A percentile compares a stretch with the other conserved stretches of the same genome.
Conservation (phyloP, 495 filamentous ascomycete species). For the Thozetella sp. region DNA sequence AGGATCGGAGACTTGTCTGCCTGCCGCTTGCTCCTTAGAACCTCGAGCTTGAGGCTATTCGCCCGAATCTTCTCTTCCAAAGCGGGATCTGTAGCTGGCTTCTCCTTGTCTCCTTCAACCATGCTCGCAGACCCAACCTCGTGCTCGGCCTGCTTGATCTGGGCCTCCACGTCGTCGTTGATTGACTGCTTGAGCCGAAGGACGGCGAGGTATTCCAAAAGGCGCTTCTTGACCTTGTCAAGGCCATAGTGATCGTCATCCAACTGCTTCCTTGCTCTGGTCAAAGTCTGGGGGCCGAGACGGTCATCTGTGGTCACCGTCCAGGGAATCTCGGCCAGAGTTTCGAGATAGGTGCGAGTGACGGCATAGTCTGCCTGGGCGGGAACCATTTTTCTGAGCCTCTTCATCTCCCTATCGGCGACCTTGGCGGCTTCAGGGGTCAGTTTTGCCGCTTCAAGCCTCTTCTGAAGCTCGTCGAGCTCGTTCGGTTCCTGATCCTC, state of each 20-base stretch:
- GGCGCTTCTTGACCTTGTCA: slow-evolving; percentile 94
- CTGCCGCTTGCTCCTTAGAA: slow-evolving; percentile 73
- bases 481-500: slow-evolving; percentile 80
- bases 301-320: slow-evolving; percentile 82
- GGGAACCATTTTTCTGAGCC: slow-evolving; percentile 93
- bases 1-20: slow-evolving; percentile 96
- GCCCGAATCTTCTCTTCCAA: slow-evolving; percentile 45
- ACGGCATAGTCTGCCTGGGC: slow-evolving; percentile 95
- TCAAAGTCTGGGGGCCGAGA: slow-evolving; percentile 79
- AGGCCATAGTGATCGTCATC: slow-evolving; percentile 97
- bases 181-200: slow-evolving; percentile 89
- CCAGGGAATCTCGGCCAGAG: slow-evolving; percentile 94
- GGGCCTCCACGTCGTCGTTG: slow-evolving; percentile 76
- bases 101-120: slow-evolving; percentile 18
- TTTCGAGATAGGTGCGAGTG: slow-evolving; percentile 92
- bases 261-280: slow-evolving; percentile 81
- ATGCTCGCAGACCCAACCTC: slow-evolving; percentile 49
- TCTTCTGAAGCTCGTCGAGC: slow-evolving; percentile 89
- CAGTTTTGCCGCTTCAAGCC: slow-evolving; percentile 77
- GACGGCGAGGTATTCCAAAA: slow-evolving; percentile 95
- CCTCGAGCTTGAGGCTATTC: slow-evolving; percentile 61
- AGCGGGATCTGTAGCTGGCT: slow-evolving; percentile 22
- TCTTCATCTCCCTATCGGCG: slow-evolving; percentile 83
- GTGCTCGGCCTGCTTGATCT: slow-evolving; percentile 69
- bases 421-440: slow-evolving; percentile 73